A percentile compares a stretch with the other conserved stretches of the same genome.
These are phyloP conservation scores for Limonium bicolor DNA, from an alignment of 148 eudicot species.

Conservation along the genomic window DNA sequence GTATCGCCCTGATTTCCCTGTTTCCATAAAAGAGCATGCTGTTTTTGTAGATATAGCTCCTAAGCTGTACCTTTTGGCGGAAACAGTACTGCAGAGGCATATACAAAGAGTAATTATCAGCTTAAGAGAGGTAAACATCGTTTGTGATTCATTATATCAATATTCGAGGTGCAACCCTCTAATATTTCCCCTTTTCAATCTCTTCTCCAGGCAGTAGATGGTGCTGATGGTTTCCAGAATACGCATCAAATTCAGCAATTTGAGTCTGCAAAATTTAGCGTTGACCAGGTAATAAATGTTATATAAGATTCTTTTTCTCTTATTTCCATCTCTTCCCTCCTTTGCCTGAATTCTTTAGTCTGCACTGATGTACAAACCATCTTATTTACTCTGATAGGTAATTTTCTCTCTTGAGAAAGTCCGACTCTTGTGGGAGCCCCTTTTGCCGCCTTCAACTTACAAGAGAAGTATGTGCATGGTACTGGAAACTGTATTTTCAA, in stretches of 20 bases:
- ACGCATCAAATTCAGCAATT: slow-evolving; percentile 68
- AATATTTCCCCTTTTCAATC: background rate
- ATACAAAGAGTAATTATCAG: slow-evolving; percentile 44
- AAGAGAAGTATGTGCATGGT: slow-evolving; percentile 62
- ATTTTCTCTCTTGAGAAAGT: slow-evolving; percentile 85
- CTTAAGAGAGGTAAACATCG: slow-evolving; percentile 51
- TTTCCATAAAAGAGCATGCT: slow-evolving; percentile 58
- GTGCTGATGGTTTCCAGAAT: slow-evolving; percentile 93
- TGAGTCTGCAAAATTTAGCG: slow-evolving; percentile 74
- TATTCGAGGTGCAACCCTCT: background rate
- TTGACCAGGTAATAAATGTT: slow-evolving; percentile 56
- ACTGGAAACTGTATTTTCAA: slow-evolving; percentile 58
- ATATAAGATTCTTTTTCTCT: background rate
- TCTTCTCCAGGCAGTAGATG: slow-evolving; percentile 61
- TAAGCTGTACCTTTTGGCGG: slow-evolving; percentile 67
- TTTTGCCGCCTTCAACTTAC: slow-evolving; percentile 59
- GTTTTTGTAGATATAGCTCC: slow-evolving; percentile 86
- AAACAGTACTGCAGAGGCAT: slow-evolving; percentile 68
- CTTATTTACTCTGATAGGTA: slow-evolving; percentile 30
- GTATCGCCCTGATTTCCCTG: slow-evolving; percentile 76
- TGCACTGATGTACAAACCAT: background rate
- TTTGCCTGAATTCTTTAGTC: too few species aligned
- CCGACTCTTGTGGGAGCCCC: slow-evolving; percentile 86
- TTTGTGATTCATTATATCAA: background rate
- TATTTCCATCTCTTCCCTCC: background rate